Percentiles rank a stretch among this genome's conserved stretches.
Conservation (phyloP, 1,284 basidiomycete genomes). For the Inonotus obliquus region DNA sequence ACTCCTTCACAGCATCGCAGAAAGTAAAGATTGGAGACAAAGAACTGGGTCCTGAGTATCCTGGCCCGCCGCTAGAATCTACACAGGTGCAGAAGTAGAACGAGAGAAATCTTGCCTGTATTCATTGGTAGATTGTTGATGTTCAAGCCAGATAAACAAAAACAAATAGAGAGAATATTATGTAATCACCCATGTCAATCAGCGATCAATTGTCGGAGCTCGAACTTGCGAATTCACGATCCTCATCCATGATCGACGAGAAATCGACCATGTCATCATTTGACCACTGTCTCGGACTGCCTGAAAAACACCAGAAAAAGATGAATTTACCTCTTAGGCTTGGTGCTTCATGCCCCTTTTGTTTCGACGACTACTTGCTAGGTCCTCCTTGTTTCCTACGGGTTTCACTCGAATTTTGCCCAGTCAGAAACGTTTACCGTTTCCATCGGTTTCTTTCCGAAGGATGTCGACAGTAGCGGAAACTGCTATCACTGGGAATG, state of each 20-base stretch:
- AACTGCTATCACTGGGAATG: neutral
- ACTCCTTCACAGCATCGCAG: conserved; percentile 7
- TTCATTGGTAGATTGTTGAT: too few relatives aligned
- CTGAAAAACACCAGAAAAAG: neutral
- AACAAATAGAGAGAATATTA: too few relatives aligned
- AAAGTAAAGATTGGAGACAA: conserved; percentile 17
- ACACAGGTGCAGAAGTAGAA: neutral
- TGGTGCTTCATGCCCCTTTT: neutral
- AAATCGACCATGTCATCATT: neutral
- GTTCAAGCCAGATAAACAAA: too few relatives aligned
- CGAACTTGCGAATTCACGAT: neutral
- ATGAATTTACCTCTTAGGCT: neutral
- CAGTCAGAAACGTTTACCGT: neutral
- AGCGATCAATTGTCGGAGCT: neutral
- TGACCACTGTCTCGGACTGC: neutral
- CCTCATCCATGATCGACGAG: neutral
- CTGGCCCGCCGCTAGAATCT: neutral
- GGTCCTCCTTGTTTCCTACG: neutral
- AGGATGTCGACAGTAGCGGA: neutral
- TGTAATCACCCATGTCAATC: neutral
- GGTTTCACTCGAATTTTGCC: neutral
- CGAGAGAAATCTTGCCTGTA: neutral
- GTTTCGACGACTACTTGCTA: neutral
- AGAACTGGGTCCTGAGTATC: conserved; percentile 5
- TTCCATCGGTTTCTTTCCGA: neutral